phyloP scores from a whole-genome alignment of 345 rosid genomes.

The Euclidium syriacum region DNA sequence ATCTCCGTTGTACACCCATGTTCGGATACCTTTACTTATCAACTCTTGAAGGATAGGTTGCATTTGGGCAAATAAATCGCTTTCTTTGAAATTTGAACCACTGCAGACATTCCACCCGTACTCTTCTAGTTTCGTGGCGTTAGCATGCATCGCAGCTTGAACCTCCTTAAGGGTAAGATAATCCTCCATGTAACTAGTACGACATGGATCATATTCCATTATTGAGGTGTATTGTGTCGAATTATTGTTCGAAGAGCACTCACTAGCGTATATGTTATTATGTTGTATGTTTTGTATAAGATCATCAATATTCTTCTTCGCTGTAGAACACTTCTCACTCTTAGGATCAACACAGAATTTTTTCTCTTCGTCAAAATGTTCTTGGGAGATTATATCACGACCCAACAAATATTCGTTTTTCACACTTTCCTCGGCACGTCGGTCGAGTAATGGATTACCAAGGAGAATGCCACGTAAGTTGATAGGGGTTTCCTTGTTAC shows the following conservation, averaged over 20 bases:
- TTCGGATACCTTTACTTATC: conserved; percentile 54
- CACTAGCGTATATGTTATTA: conserved; percentile 67
- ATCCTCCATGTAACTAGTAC: conserved; percentile 30
- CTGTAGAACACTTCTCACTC: too few species aligned
- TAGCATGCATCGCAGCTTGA: conserved; percentile 66
- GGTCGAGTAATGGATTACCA: conserved; percentile 1
- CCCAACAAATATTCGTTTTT: conserved; percentile 37
- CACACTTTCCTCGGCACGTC: background rate
- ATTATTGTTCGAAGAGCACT: conserved; percentile 36
- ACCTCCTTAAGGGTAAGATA: conserved; percentile 57
- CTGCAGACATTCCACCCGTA: too few species aligned
- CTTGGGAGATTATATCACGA: conserved; percentile 60
- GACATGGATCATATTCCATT: conserved; percentile 52
- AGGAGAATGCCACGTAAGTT: conserved; percentile 58
- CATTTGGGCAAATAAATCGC: conserved; percentile 38
- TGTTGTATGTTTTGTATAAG: conserved; percentile 16
- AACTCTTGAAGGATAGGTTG: conserved; percentile 60
- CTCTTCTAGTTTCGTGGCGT: conserved; percentile 39
- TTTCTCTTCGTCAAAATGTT: conserved; percentile 30
- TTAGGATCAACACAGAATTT: too few species aligned
- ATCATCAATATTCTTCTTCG: background rate
- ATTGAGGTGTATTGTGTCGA: conserved; percentile 49
- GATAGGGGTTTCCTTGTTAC: conserved; percentile 46
- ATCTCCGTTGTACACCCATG: conserved; percentile 76
- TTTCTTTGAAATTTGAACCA: too few species aligned